A percentile compares a stretch with the other conserved stretches of the same genome.
Conservation (phyloP, 306 rosid species). For the Rosa chinensis region DNA sequence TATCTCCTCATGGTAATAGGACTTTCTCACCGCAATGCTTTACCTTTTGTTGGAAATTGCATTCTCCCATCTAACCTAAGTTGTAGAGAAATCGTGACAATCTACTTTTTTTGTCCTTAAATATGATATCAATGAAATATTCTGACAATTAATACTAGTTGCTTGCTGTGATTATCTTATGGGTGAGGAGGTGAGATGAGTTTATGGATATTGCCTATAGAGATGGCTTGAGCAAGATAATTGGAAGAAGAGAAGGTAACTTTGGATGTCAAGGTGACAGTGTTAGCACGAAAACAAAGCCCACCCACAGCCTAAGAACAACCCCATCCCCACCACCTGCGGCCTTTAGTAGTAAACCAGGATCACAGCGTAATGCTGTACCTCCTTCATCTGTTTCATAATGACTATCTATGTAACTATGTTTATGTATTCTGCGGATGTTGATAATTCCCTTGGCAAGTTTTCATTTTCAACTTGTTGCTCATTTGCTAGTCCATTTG, state of each 20-base stretch:
- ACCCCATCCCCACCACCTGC: slow-evolving; percentile 34
- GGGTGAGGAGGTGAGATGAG: slow-evolving; percentile 21
- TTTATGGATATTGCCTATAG: not conserved
- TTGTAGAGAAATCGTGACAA: not conserved
- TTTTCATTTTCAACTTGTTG: not conserved
- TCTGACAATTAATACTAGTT: not conserved
- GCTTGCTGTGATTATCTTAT: not conserved
- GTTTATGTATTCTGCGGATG: not conserved
- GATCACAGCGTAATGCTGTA: not conserved
- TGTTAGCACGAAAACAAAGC: not conserved
- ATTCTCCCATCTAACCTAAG: not conserved
- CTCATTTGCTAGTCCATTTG: slow-evolving; percentile 1
- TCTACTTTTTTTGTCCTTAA: not conserved
- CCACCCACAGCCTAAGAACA: slow-evolving; percentile 12
- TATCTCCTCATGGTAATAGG: slow-evolving; percentile 18
- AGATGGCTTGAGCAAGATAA: slow-evolving; percentile 8
- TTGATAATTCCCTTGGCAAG: not conserved
- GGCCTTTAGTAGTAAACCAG: slow-evolving; percentile 7
- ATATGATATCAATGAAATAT: not conserved
- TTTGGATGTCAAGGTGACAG: slow-evolving; percentile 4
- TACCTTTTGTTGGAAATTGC: not conserved
- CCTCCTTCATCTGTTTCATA: slow-evolving; percentile 15
- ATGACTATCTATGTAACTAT: not conserved
- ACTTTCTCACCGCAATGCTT: not conserved
- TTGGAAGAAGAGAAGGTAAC: slow-evolving; percentile 10